Conservation (phyloP, 352 stramenopile species). For the Phytophthora crassamura region DNA sequence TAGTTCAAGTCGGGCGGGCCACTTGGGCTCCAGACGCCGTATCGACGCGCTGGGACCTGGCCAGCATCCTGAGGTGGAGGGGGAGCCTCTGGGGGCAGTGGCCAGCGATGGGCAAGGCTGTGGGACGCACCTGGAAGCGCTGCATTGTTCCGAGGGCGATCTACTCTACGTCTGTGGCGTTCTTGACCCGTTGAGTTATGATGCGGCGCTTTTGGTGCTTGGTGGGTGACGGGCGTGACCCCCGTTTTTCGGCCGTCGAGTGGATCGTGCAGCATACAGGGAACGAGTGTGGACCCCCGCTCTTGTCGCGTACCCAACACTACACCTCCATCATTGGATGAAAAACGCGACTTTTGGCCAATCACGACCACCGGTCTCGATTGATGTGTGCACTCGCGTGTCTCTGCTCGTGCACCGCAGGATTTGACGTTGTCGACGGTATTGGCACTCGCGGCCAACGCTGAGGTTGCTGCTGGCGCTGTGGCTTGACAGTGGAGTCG, state of each 20-base stretch:
- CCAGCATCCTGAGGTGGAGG: neutral
- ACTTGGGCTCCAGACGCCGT: neutral
- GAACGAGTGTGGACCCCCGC: neutral
- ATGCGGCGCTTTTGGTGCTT: conserved; percentile 36
- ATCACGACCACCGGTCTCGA: neutral
- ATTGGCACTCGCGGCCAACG: too few species aligned
- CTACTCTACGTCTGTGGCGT: conserved; percentile 17
- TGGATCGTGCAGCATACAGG: conserved; percentile 2
- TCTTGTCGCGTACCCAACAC: conserved; percentile 18
- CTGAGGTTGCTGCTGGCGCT: too few species aligned
- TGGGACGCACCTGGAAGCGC: conserved; percentile 65
- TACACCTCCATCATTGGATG: conserved; percentile 9
- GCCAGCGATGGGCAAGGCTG: neutral
- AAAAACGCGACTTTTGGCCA: conserved; percentile 1
- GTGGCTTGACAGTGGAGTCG: too few species aligned
- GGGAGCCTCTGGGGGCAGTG: neutral
- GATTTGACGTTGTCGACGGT: too few species aligned
- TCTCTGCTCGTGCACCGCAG: conserved; percentile 4
- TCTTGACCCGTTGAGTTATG: conserved; percentile 38
- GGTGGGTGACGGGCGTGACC: conserved; percentile 32
- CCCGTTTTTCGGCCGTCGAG: conserved; percentile 12
- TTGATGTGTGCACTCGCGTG: conserved; percentile 7
- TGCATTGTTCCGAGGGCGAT: conserved; percentile 51
- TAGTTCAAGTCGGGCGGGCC: neutral
- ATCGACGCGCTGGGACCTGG: neutral